Percentiles rank a stretch among this genome's conserved stretches.
These are phyloP conservation scores for Lycium barbarum DNA, from an alignment of 257 asterid species.

Conservation along the genomic window DNA sequence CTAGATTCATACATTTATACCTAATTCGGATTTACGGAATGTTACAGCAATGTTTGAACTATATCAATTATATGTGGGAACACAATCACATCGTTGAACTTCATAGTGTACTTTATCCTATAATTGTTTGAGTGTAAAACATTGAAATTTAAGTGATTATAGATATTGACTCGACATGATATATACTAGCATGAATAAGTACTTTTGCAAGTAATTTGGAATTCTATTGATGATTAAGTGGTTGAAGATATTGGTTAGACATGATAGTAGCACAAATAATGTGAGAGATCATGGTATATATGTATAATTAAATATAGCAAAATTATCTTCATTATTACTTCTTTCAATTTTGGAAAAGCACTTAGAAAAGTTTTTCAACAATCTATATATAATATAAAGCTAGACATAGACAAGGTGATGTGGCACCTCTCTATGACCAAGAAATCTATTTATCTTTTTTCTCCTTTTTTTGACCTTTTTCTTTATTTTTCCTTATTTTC, in stretches of 20 bases:
- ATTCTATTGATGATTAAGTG: background rate
- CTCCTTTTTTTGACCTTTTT: no score
- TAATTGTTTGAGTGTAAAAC: background rate
- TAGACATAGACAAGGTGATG: no score
- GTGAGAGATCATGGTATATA: background rate
- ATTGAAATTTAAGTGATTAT: background rate
- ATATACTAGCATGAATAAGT: background rate
- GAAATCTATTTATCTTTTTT: no score
- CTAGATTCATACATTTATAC: no score
- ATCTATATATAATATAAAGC: no score
- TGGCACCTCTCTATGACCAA: no score
- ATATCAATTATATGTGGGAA: background rate
- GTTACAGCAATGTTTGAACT: background rate
- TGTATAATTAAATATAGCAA: background rate
- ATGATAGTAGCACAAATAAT: background rate
- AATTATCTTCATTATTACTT: slow-evolving; percentile 9
- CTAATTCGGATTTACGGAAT: no score
- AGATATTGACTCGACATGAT: background rate
- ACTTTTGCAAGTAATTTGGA: background rate
- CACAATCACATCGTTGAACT: background rate
- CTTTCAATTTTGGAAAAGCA: background rate
- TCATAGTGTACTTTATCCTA: background rate
- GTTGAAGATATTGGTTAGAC: background rate
- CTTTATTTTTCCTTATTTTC: no score
- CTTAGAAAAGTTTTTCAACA: background rate